Percentiles rank a stretch among this genome's conserved stretches.
Evolutionary conservation across 2,329 filamentous ascomycete species (phyloP).

Genomic region (Epichloe amarillans): DNA sequence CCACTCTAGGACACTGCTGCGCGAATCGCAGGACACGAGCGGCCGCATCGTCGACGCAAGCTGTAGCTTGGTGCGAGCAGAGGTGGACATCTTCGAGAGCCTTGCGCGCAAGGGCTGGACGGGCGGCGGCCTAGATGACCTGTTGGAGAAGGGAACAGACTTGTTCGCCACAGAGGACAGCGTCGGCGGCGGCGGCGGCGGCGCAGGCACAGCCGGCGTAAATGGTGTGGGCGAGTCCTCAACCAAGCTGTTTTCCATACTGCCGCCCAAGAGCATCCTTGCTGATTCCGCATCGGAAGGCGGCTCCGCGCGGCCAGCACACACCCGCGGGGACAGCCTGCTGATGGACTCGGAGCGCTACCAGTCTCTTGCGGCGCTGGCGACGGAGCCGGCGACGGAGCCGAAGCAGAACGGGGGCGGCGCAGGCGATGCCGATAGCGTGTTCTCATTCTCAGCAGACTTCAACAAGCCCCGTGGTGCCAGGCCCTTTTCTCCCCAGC

Average conservation of each 20-base stretch:
- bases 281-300: constrained; percentile 33
- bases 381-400: constrained; percentile 18
- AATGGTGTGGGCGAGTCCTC: constrained; percentile 18
- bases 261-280: constrained; percentile 51
- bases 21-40: constrained; percentile 53
- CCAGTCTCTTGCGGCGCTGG: constrained; percentile 42
- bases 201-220: not conserved
- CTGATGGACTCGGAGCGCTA: constrained; percentile 39
- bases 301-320: constrained; percentile 15
- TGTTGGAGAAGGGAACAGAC: constrained; percentile 50
- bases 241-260: constrained; percentile 48
- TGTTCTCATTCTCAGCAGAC: constrained; percentile 40
- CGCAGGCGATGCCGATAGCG: constrained; percentile 32
- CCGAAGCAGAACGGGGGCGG: constrained; percentile 12
- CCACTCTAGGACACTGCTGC: constrained; percentile 44
- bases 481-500: constrained; percentile 48
- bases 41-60: constrained; percentile 48
- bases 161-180: constrained; percentile 37
- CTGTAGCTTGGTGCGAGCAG: constrained; percentile 51
- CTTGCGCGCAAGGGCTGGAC: constrained; percentile 55
- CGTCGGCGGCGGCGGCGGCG: constrained; percentile 12
- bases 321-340: constrained; percentile 41
- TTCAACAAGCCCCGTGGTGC: constrained; percentile 40
- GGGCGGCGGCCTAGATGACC: constrained; percentile 51
- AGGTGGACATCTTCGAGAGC: constrained; percentile 57